These are phyloP conservation scores for Laburnicola sp. DNA, from an alignment of 2,329 filamentous ascomycete genomes.

Conservation along the genomic window DNA sequence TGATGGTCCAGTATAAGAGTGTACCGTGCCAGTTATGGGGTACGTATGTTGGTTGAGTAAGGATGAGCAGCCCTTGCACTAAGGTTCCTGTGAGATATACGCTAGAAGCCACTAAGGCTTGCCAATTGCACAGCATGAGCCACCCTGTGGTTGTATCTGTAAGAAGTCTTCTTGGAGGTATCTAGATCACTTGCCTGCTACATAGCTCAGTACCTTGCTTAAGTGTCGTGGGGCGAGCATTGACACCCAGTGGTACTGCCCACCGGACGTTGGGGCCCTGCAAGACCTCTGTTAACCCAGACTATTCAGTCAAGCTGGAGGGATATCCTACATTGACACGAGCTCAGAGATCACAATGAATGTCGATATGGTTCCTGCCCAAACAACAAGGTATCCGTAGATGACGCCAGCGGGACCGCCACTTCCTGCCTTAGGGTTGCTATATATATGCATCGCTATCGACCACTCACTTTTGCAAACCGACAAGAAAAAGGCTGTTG, in stretches of 20 bases:
- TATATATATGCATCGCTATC: no score
- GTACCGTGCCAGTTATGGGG: slow-evolving; percentile 55
- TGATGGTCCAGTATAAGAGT: slow-evolving; percentile 52
- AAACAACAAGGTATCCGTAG: slow-evolving; percentile 35
- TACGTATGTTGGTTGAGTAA: slow-evolving; percentile 46
- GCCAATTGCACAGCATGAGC: slow-evolving; percentile 48
- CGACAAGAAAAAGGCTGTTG: slow-evolving; percentile 23
- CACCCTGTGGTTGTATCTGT: slow-evolving; percentile 35
- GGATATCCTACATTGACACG: slow-evolving; percentile 32
- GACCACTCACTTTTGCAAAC: slow-evolving; percentile 24
- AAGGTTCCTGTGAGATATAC: slow-evolving; percentile 32
- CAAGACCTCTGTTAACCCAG: no score
- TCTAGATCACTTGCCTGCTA: slow-evolving; percentile 31
- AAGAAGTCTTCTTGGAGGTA: not conserved
- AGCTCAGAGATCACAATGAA: slow-evolving; percentile 36
- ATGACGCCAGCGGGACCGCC: slow-evolving; percentile 38
- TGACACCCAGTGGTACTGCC: slow-evolving; percentile 43
- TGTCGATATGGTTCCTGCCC: slow-evolving; percentile 33
- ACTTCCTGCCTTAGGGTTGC: slow-evolving; percentile 11
- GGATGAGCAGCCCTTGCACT: slow-evolving; percentile 38
- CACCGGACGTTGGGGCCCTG: slow-evolving; percentile 37
- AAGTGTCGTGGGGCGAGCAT: slow-evolving; percentile 46
- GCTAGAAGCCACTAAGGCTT: slow-evolving; percentile 36
- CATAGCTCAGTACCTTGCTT: slow-evolving; percentile 48
- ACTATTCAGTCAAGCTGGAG: not conserved